Percentiles rank a stretch among this genome's conserved stretches.
These are phyloP conservation scores for Ascochyta clinopodiicola DNA, from an alignment of 2,329 filamentous ascomycete genomes.

Conservation along the genomic window DNA sequence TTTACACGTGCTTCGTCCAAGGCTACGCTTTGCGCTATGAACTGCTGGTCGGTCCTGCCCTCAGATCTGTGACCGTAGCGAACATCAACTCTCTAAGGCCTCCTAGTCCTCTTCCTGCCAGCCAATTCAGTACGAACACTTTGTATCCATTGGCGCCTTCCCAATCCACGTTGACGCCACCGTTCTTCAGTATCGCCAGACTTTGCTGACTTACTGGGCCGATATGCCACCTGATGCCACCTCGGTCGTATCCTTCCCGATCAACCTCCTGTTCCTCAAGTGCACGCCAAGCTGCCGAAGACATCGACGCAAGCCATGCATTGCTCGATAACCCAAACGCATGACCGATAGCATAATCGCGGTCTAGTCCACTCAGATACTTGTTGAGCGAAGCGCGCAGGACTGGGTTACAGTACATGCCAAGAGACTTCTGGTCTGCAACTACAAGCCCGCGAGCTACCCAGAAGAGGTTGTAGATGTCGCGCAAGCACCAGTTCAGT, in stretches of 20 bases:
- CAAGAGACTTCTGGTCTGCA: conserved; percentile 65
- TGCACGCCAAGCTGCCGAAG: conserved; percentile 55
- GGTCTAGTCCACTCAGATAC: conserved; percentile 52
- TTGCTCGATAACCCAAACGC: conserved; percentile 58
- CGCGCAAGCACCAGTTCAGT: conserved; percentile 87
- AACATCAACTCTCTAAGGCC: conserved; percentile 78
- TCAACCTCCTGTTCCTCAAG: conserved; percentile 56
- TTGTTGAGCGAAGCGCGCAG: conserved; percentile 53
- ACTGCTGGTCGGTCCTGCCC: neutral
- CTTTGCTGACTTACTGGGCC: conserved; percentile 72
- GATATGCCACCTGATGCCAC: conserved; percentile 40
- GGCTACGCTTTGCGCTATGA: neutral
- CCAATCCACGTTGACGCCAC: conserved; percentile 73
- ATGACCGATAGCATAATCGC: conserved; percentile 47
- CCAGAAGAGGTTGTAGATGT: conserved; percentile 86
- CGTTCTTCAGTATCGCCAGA: conserved; percentile 67
- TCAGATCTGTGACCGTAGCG: conserved; percentile 79
- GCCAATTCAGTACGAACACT: conserved; percentile 71
- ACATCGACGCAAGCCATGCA: conserved; percentile 53
- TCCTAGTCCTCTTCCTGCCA: conserved; percentile 68
- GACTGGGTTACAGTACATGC: conserved; percentile 57
- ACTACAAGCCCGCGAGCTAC: conserved; percentile 72
- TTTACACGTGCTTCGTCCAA: neutral
- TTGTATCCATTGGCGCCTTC: conserved; percentile 79
- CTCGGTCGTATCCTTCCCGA: conserved; percentile 25